These are phyloP conservation scores for Actinomortierella ambigua DNA, from an alignment of 371 early-diverging fungal species.

Conservation along the genomic window DNA sequence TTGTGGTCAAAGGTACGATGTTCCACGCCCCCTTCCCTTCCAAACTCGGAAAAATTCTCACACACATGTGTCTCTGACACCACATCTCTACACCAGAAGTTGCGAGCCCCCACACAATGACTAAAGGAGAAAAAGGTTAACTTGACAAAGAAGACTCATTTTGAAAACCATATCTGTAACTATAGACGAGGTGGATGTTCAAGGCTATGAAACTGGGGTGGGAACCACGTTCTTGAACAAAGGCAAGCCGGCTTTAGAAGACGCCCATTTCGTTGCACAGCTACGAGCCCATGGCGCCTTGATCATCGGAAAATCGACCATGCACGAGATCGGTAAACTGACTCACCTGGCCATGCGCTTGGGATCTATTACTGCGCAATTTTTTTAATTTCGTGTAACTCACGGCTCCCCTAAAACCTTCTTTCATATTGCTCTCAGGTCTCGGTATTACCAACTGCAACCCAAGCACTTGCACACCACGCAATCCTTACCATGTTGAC, in stretches of 20 bases:
- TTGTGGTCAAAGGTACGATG: conserved; percentile 56
- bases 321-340: conserved; percentile 66
- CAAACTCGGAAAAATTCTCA: background rate
- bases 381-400: background rate
- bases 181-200: conserved; percentile 59
- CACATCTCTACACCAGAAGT: too few species aligned
- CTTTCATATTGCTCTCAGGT: conserved; percentile 12
- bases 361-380: background rate
- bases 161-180: too few species aligned
- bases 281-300: conserved; percentile 64
- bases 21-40: background rate
- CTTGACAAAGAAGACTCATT: too few species aligned
- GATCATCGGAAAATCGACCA: conserved; percentile 62
- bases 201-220: conserved; percentile 56
- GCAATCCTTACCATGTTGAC: conserved; percentile 65
- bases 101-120: background rate
- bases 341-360: too few species aligned
- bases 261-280: conserved; percentile 54
- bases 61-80: too few species aligned
- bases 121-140: too few species aligned
- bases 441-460: conserved; percentile 51
- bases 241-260: conserved; percentile 51
- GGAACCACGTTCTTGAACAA: conserved; percentile 65
- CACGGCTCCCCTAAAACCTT: background rate
- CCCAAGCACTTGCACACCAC: conserved; percentile 61